Evolutionary conservation across 768 basidiomycete species (phyloP).

Genomic region (Amanita brunnescens): DNA sequence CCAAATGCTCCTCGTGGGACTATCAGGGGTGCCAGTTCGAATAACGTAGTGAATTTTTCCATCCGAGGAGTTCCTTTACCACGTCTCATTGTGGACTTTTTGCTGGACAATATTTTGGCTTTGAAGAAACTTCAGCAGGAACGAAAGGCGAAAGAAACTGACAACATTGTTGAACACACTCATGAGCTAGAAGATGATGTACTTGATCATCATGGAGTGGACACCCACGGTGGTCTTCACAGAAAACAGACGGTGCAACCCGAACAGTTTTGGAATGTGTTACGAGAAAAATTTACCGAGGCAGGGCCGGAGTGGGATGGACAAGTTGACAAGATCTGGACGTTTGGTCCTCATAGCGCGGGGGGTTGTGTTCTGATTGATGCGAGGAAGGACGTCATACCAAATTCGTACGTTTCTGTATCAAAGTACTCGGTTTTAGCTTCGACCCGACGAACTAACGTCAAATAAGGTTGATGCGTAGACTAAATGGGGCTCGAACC

Average conservation of each 20-base stretch:
- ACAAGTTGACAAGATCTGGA: conserved; percentile 69
- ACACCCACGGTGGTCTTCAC: conserved; percentile 49
- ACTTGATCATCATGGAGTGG: conserved; percentile 29
- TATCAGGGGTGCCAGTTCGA: conserved; percentile 56
- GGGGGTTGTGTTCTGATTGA: conserved; percentile 88
- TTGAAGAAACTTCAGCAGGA: conserved; percentile 54
- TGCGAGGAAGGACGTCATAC: conserved; percentile 34
- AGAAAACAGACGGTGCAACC: conserved; percentile 56
- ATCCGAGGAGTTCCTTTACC: conserved; percentile 82
- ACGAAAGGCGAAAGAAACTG: conserved; percentile 23
- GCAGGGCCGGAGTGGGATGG: conserved; percentile 83
- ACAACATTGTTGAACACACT: conserved; percentile 20
- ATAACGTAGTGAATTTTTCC: conserved; percentile 70
- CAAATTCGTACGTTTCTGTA: conserved; percentile 46
- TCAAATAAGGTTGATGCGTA: conserved; percentile 40
- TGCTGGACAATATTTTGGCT: conserved; percentile 60
- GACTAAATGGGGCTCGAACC: conserved; percentile 33
- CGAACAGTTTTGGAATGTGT: conserved; percentile 73
- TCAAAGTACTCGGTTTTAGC: background rate
- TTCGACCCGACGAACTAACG: background rate
- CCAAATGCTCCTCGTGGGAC: conserved; percentile 68
- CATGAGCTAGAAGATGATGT: background rate
- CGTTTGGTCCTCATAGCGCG: conserved; percentile 82
- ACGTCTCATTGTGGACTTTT: conserved; percentile 57
- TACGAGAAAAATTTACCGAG: conserved; percentile 54